These are phyloP conservation scores for Pyrus betulifolia DNA, from an alignment of 306 rosid genomes.

Conservation along the genomic window DNA sequence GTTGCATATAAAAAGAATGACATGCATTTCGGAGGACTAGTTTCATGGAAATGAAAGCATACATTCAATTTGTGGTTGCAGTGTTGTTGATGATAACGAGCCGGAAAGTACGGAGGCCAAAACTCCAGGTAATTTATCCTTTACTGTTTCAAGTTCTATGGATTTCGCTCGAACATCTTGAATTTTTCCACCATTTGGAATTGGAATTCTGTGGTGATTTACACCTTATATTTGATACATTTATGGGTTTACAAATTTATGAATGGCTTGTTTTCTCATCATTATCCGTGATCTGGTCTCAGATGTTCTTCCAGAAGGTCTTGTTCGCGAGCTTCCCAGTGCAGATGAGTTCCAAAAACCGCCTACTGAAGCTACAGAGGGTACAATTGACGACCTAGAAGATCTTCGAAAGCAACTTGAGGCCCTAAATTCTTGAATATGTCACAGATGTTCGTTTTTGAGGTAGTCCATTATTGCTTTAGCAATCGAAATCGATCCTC, in stretches of 20 bases:
- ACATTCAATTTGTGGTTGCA: slow-evolving; percentile 24
- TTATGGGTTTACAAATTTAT: background rate
- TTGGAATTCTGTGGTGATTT: background rate
- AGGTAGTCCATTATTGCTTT: background rate
- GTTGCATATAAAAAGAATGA: background rate
- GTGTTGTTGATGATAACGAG: slow-evolving; percentile 58
- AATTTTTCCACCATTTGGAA: background rate
- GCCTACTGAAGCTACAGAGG: slow-evolving; percentile 22
- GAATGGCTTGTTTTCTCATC: background rate
- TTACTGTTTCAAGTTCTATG: background rate
- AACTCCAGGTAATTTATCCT: slow-evolving; percentile 47
- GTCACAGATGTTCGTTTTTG: background rate
- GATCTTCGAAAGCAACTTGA: slow-evolving; percentile 77
- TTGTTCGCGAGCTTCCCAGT: slow-evolving; percentile 78
- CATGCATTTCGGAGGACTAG: background rate
- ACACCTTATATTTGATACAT: background rate
- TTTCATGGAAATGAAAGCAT: background rate
- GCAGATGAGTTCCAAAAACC: slow-evolving; percentile 51
- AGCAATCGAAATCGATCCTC: background rate
- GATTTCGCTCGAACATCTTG: background rate
- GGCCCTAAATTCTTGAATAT: slow-evolving; percentile 54
- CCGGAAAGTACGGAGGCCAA: slow-evolving; percentile 25
- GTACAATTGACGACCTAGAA: slow-evolving; percentile 65
- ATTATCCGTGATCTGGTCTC: slow-evolving; percentile 7
- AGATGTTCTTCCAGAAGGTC: slow-evolving; percentile 87